phyloP scores from a whole-genome alignment of 2,329 filamentous ascomycete species.

The Zalaria obscura region DNA sequence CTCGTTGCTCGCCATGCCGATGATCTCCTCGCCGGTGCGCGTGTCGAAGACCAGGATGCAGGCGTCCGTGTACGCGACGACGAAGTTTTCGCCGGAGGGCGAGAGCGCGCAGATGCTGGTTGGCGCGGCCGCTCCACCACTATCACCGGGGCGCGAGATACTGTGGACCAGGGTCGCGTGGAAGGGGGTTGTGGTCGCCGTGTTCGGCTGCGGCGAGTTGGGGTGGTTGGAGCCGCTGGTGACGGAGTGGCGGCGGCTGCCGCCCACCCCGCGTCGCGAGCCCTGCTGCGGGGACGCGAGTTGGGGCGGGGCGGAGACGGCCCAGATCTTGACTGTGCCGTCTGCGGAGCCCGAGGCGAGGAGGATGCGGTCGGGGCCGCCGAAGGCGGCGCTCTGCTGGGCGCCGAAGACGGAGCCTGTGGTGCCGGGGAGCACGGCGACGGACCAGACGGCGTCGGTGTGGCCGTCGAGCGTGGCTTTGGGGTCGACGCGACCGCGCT shows the following conservation, averaged over 20 bases:
- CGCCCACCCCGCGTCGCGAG: constrained; percentile 51
- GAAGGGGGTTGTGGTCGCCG: constrained; percentile 75
- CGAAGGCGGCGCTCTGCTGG: constrained; percentile 50
- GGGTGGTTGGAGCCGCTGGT: constrained; percentile 88
- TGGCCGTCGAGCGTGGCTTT: constrained; percentile 91
- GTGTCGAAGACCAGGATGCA: constrained; percentile 88
- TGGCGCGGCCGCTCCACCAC: constrained; percentile 44
- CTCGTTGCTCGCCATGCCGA: constrained; percentile 83
- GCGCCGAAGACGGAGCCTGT: constrained; percentile 66
- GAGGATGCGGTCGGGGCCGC: constrained; percentile 70
- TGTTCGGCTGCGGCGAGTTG: constrained; percentile 75
- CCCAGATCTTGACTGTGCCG: constrained; percentile 85
- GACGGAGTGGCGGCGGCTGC: constrained; percentile 79
- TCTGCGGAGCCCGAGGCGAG: constrained; percentile 88
- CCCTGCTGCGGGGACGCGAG: constrained; percentile 66
- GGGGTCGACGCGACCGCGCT: constrained; percentile 82
- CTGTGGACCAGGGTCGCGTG: constrained; percentile 78
- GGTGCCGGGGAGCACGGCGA: constrained; percentile 81
- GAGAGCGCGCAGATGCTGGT: constrained; percentile 91
- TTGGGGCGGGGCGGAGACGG: constrained; percentile 80
- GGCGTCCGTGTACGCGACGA: constrained; percentile 84
- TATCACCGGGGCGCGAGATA: constrained; percentile 48
- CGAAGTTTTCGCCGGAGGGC: constrained; percentile 69
- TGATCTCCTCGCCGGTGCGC: constrained; percentile 77
- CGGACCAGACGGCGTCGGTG: constrained; percentile 88